Evolutionary conservation across 164 flowering plant genomes (phyloP), one percentile per base, ranked within the genome.

Genomic region (Malania oleifera): DNA sequence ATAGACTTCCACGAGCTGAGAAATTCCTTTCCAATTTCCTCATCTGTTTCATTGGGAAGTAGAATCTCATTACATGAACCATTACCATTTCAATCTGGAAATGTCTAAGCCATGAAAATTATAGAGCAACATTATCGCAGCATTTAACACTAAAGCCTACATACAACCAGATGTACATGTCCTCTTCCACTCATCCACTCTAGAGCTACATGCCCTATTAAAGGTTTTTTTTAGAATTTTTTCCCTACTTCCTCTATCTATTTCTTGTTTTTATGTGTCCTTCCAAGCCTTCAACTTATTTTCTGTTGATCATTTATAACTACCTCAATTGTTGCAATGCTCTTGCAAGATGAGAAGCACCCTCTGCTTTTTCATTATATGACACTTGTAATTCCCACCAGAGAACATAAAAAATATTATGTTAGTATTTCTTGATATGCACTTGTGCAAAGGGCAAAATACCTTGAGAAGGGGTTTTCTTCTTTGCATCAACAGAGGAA

Each of bases 1-100:
- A 70, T 71, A 28, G 91, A 69, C 57, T 85, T 89, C 96, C 95
- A 92, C 57, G 89, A 82, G 57, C 68, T 72, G 58, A 86, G 80
- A 61, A 91, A 83, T 14, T 85, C 88, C 19, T 81, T 79, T 52
- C 80, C 95, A 58, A 87, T 61, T 52, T 81, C 92, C 18, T 82
- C 75, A 74, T 85, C 98, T 89, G 80, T 64, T 62, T 61, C 22
- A 70, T 24, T 39, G 20, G 27, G 57, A 61, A 72, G 23, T 19
- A 54, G 13, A 27, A 63, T 49, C 35, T 58, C 52, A 61, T 46
- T 3, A 37, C 0, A 49, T 52, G 1, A 13, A n/a, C n/a, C n/a
- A n/a, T n/a, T n/a, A 29, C 60, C 26, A 34, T 5, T 23, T 31
- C 3, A 29, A 43, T 8, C 22, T 14, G 31, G 34, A 56, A 54